Conservation (phyloP, 2,329 filamentous ascomycete species). For the Exophiala viscosa region DNA sequence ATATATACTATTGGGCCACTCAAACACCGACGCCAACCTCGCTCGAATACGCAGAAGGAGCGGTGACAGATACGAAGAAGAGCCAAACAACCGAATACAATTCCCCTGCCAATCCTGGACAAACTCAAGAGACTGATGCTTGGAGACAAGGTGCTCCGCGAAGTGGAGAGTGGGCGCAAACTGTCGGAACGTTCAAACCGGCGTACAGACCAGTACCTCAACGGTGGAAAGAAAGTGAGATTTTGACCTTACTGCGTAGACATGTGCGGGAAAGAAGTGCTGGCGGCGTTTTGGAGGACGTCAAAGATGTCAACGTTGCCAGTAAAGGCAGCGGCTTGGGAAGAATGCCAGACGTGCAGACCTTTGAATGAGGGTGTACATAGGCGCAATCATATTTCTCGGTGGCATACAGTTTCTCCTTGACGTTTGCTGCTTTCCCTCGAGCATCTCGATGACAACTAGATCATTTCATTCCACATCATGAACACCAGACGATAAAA, state of each 20-base stretch:
- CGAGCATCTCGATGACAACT: too few species aligned
- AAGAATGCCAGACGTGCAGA: conserved; percentile 48
- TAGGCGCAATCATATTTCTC: background rate
- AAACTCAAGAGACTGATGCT: conserved; percentile 43
- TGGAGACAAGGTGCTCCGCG: conserved; percentile 52
- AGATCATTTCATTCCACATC: too few species aligned
- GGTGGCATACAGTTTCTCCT: too few species aligned
- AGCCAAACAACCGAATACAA: conserved; percentile 19
- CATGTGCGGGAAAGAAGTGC: conserved; percentile 74
- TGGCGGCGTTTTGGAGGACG: conserved; percentile 46
- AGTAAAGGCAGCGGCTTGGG: conserved; percentile 37
- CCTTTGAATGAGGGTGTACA: conserved; percentile 33
- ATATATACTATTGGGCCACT: conserved; percentile 99
- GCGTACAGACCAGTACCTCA: conserved; percentile 85
- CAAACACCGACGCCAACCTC: conserved; percentile 68
- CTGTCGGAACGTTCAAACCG: conserved; percentile 87
- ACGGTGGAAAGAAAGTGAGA: conserved; percentile 79
- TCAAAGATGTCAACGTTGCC: conserved; percentile 19
- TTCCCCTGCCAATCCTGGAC: conserved; percentile 27
- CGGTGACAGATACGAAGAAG: conserved; percentile 27
- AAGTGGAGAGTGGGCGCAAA: conserved; percentile 92
- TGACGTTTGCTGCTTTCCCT: too few species aligned
- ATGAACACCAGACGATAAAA: too few species aligned
- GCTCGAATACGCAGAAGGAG: conserved; percentile 54
- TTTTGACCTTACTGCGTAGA: conserved; percentile 69